Conservation (phyloP, 495 filamentous ascomycete genomes). For the Halenospora varia region DNA sequence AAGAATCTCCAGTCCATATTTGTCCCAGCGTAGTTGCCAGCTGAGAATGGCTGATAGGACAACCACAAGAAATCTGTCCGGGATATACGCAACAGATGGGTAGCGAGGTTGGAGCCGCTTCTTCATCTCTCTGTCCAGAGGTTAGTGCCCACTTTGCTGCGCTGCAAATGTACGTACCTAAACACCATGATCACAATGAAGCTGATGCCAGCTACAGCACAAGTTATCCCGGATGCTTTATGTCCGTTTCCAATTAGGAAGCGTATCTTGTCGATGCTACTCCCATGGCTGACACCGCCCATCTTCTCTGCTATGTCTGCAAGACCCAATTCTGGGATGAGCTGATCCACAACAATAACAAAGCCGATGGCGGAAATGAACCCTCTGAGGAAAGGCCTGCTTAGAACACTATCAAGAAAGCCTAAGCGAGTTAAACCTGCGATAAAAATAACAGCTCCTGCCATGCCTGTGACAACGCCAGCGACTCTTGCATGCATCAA, state of each 20-base stretch:
- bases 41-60: conserved; percentile 79
- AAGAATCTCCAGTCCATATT: conserved; percentile 74
- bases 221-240: conserved; percentile 68
- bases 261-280: conserved; percentile 75
- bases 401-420: conserved; percentile 92
- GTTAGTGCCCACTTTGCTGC: conserved; percentile 10
- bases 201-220: conserved; percentile 67
- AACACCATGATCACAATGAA: conserved; percentile 88
- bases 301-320: conserved; percentile 51
- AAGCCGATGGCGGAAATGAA: conserved; percentile 97
- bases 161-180: conserved; percentile 14
- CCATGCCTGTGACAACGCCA: conserved; percentile 83
- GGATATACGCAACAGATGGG: conserved; percentile 80
- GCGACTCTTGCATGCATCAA: conserved; percentile 73
- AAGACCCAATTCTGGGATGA: conserved; percentile 86
- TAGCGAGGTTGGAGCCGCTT: conserved; percentile 75
- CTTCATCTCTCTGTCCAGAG: conserved; percentile 59
- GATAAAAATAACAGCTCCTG: conserved; percentile 79
- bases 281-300: conserved; percentile 67
- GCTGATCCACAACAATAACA: conserved; percentile 91
- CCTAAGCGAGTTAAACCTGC: conserved; percentile 84
- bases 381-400: conserved; percentile 84
- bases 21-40: conserved; percentile 76
- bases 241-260: conserved; percentile 68
- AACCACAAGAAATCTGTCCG: conserved; percentile 89